A percentile compares a stretch with the other conserved stretches of the same genome.
Evolutionary conservation across 768 basidiomycete species (phyloP).

Genomic region (Russula ochroleuca): DNA sequence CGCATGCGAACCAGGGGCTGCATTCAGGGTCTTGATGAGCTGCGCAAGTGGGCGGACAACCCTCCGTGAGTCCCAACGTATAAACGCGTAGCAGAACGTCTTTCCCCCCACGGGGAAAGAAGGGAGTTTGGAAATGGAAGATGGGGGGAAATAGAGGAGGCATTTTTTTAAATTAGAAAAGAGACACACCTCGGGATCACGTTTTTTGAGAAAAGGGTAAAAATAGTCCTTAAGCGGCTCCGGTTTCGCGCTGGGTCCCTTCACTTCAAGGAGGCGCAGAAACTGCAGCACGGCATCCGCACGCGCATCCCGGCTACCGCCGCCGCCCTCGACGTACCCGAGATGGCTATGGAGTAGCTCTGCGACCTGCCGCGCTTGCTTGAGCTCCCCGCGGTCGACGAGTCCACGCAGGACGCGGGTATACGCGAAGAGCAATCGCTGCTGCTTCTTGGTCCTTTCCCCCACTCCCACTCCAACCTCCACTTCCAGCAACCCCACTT

Average conservation of each 20-base stretch:
- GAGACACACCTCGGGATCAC: background rate
- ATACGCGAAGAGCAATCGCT: background rate
- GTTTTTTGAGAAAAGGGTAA: conserved; percentile 13
- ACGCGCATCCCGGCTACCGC: background rate
- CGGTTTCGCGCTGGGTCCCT: background rate
- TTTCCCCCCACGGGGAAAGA: background rate
- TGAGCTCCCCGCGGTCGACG: conserved; percentile 4
- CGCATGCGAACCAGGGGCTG: background rate
- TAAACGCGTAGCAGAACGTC: background rate
- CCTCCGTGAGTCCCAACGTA: background rate
- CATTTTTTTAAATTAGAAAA: too few relatives aligned
- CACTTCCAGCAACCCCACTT: background rate
- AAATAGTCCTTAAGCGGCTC: background rate
- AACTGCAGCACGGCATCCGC: conserved; percentile 6
- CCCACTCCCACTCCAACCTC: background rate
- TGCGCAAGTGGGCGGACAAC: background rate
- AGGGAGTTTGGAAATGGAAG: background rate
- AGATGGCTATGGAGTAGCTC: background rate
- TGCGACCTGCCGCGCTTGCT: background rate
- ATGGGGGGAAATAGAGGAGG: background rate
- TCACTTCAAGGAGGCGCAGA: conserved; percentile 7
- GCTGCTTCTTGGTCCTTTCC: background rate
- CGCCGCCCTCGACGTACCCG: conserved; percentile 9
- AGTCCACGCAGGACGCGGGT: conserved; percentile 17
- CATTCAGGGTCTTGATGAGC: conserved; percentile 10